Conservation (phyloP, 495 filamentous ascomycete species). For the Penicillium waksmanii region DNA sequence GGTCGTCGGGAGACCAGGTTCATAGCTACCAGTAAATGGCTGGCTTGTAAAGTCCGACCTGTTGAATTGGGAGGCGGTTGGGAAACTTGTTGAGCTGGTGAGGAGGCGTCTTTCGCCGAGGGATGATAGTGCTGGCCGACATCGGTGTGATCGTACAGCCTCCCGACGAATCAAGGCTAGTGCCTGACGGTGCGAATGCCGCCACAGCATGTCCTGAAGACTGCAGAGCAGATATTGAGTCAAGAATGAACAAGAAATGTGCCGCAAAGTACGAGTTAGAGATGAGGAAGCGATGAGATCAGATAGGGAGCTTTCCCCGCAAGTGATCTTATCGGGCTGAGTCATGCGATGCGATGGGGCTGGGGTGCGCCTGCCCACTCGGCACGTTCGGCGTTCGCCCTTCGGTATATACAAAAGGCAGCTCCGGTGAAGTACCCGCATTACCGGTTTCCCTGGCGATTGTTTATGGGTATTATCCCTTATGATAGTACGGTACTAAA, state of each 20-base stretch:
- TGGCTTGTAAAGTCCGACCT: slow-evolving; percentile 67
- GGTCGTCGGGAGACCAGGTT: slow-evolving; percentile 63
- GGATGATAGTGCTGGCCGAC: slow-evolving; percentile 16
- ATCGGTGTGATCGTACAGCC: slow-evolving; percentile 20
- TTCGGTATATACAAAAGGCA: not conserved
- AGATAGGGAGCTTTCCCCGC: slow-evolving; percentile 38
- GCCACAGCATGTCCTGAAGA: slow-evolving; percentile 26
- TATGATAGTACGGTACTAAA: no score
- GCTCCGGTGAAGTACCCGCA: not conserved
- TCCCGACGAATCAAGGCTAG: slow-evolving; percentile 20
- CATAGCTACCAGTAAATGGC: slow-evolving; percentile 76
- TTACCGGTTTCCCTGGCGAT: no score
- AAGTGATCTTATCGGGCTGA: slow-evolving; percentile 37
- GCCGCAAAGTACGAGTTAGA: slow-evolving; percentile 3
- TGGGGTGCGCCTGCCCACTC: not conserved
- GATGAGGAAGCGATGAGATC: slow-evolving; percentile 11
- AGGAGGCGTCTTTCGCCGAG: slow-evolving; percentile 23
- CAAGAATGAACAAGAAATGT: not conserved
- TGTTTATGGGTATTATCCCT: not conserved
- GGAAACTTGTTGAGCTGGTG: slow-evolving; percentile 38
- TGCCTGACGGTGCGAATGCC: slow-evolving; percentile 26
- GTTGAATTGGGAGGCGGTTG: slow-evolving; percentile 56
- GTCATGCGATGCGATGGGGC: slow-evolving; percentile 13
- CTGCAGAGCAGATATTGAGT: not conserved
- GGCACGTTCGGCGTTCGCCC: not conserved